phyloP scores from a whole-genome alignment of 2,329 filamentous ascomycete species.

The Verticillium nonalfalfae region DNA sequence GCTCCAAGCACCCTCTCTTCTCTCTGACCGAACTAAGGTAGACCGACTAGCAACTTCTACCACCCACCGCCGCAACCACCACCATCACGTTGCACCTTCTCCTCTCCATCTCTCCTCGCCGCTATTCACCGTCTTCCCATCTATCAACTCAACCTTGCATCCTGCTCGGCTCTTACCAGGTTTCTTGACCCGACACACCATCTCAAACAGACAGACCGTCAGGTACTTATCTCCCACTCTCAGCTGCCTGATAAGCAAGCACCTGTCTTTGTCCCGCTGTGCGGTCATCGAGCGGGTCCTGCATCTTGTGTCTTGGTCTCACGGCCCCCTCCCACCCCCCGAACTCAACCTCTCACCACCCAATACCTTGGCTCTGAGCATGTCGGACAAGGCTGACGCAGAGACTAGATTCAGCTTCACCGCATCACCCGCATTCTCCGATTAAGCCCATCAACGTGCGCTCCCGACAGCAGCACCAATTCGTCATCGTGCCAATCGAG shows the following conservation, averaged over 20 bases:
- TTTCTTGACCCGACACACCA: not conserved
- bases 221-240: not conserved
- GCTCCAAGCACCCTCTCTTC: not conserved
- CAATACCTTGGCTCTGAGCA: not conserved
- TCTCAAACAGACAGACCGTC: not conserved
- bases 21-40: not conserved
- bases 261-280: not conserved
- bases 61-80: conserved; percentile 1
- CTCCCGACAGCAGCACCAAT: not conserved
- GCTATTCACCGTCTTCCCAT: conserved; percentile 3
- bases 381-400: conserved; percentile 2
- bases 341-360: not conserved
- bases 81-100: not conserved
- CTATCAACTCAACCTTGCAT: conserved; percentile 2
- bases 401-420: conserved; percentile 1
- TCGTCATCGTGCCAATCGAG: not conserved
- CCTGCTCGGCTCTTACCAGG: not conserved
- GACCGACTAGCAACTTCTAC: not conserved
- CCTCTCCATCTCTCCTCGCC: conserved; percentile 1
- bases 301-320: not conserved
- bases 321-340: not conserved
- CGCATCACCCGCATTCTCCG: not conserved
- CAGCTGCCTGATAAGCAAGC: not conserved
- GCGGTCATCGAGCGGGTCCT: not conserved
- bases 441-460: not conserved